Evolutionary conservation across 192 early-diverging fungal species (phyloP), one percentile per base, ranked within the genome.

Genomic region (Backusella liffmaniae): DNA sequence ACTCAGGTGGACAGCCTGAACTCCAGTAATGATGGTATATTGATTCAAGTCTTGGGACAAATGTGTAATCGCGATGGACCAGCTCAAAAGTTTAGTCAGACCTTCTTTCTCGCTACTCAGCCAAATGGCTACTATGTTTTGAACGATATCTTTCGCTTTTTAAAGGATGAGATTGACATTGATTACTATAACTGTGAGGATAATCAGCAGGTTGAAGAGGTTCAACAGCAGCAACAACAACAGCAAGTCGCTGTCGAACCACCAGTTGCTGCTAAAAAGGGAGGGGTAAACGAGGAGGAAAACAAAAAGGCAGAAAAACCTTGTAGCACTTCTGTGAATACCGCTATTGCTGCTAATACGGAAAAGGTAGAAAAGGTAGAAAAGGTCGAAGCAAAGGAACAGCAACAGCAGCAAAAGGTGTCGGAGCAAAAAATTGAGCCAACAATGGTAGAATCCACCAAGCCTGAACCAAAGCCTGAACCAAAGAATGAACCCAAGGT

Each of bases 71-170:
- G 90, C 71, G 91, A 88, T 53, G 90, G 89, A 56, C 77, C 91
- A 16, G 89, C 91, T 41, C 93, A 92, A 84, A 94, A 95, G 78
- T 98, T 98, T 79, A 92, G 88, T 35, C 97, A 97, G 77, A 96
- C 96, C 32, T 97, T 98, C 82, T 90, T 96, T 74, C 84, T 98
- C 66, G 97, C 93, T 53, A 87, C 92, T 81, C 96, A 96, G 80
- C 92, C 92, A 21, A 88, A 87, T 62, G 95, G 95, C n/a, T 98
- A 95, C 85, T 97, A 94, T 79, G 95, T 98, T 30, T 83, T 92
- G 84, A 96, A 96, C 77, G 95, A 97, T 80, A 96, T 98, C 73
- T 93, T 98, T 88, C 92, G 97, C 73, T 97, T 93, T 86, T 84
- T 98, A 79, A 94, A 94, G 80, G 96, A 98, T n/a, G 96, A 97